A percentile compares a stretch with the other conserved stretches of the same genome.
phyloP scores from a whole-genome alignment of 2,329 filamentous ascomycete genomes.

The Ophiostoma piceae region DNA sequence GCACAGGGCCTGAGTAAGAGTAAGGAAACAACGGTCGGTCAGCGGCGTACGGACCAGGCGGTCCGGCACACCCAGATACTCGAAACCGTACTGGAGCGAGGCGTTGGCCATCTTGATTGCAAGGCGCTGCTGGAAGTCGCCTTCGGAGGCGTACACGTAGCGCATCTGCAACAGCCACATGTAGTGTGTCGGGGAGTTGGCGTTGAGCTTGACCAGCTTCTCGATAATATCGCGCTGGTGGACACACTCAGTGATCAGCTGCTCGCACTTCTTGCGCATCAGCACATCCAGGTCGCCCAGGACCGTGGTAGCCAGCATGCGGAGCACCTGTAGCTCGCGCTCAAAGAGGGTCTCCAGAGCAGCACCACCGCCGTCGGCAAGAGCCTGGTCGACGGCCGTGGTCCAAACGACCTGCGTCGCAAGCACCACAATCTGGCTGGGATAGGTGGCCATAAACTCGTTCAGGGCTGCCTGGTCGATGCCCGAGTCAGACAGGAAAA shows the following conservation, averaged over 20 bases:
- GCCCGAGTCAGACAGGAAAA: slow-evolving; percentile 65
- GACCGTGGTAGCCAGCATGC: slow-evolving; percentile 80
- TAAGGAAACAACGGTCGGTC: slow-evolving; percentile 97
- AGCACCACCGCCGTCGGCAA: slow-evolving; percentile 59
- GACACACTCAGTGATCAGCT: slow-evolving; percentile 97
- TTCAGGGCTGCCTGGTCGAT: slow-evolving; percentile 68
- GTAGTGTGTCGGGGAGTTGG: slow-evolving; percentile 72
- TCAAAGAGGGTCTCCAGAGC: slow-evolving; percentile 65
- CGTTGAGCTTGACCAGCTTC: slow-evolving; percentile 71
- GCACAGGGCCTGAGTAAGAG: slow-evolving; percentile 89
- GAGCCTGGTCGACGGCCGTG: slow-evolving; percentile 70
- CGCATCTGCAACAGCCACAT: slow-evolving; percentile 96
- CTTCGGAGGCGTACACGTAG: slow-evolving; percentile 78
- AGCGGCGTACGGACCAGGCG: slow-evolving; percentile 93
- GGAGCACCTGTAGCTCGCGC: slow-evolving; percentile 76
- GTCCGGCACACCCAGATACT: slow-evolving; percentile 94
- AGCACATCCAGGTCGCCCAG: slow-evolving; percentile 83
- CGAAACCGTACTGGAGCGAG: slow-evolving; percentile 90
- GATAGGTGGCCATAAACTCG: slow-evolving; percentile 76
- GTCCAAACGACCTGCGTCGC: slow-evolving; percentile 95
- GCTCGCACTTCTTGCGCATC: slow-evolving; percentile 92
- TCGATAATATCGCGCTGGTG: slow-evolving; percentile 93
- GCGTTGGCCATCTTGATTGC: slow-evolving; percentile 97
- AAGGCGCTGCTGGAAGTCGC: slow-evolving; percentile 75
- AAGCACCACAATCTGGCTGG: slow-evolving; percentile 91